phyloP scores from a whole-genome alignment of 73 alveolate species.

The Paramecium octaurelia region DNA sequence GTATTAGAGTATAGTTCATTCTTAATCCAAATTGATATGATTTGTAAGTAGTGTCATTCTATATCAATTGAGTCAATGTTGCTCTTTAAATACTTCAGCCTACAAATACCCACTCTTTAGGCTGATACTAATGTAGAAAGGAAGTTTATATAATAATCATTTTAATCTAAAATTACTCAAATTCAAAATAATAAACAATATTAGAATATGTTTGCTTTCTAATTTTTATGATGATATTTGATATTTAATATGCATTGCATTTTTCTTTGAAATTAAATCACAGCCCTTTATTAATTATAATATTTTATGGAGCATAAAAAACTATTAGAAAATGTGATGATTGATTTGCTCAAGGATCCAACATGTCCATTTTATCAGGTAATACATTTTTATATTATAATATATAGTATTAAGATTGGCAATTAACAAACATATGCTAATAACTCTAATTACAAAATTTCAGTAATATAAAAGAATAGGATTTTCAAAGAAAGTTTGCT shows the following conservation, averaged over 20 bases:
- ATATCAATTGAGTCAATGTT: neutral
- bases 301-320: neutral
- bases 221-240: neutral
- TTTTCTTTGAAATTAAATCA: neutral
- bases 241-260: neutral
- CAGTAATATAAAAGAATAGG: neutral
- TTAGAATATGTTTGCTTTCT: neutral
- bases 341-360: constrained; percentile 5
- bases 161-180: neutral
- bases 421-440: neutral
- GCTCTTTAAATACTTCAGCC: constrained; percentile 18
- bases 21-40: neutral
- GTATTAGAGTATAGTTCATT: neutral
- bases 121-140: neutral
- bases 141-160: neutral
- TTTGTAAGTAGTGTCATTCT: neutral
- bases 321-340: neutral
- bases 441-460: neutral
- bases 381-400: neutral
- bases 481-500: neutral
- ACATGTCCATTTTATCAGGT: neutral
- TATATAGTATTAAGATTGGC: neutral
- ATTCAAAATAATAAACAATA: neutral
- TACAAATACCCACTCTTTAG: neutral
- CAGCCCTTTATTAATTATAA: neutral